These are phyloP conservation scores for Pleurotus pulmonarius DNA, from an alignment of 768 basidiomycete genomes.

Conservation along the genomic window DNA sequence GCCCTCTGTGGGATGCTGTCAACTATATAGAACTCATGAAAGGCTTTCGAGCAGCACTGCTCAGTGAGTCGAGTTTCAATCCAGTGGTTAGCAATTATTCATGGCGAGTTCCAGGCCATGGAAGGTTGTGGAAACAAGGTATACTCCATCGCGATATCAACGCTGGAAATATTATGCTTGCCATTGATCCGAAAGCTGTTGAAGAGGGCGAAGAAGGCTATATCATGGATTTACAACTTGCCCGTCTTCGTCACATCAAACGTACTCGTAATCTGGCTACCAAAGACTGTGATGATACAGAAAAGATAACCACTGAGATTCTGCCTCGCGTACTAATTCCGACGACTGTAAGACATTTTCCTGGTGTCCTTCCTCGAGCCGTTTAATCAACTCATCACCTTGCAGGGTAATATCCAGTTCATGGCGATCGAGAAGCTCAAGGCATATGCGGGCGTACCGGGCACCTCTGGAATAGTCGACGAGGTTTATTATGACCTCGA, in stretches of 20 bases:
- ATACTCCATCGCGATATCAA: conserved; percentile 8
- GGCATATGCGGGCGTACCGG: background rate
- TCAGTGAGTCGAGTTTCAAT: conserved; percentile 5
- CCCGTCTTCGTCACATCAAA: background rate
- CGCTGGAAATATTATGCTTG: conserved; percentile 1
- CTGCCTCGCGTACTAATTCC: background rate
- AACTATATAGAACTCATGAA: conserved; percentile 14
- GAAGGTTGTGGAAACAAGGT: background rate
- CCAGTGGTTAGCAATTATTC: background rate
- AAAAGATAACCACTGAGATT: background rate
- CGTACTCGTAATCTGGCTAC: background rate
- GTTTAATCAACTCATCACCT: background rate
- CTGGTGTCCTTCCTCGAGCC: background rate
- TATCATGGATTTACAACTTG: conserved; percentile 1
- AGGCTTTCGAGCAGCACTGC: conserved; percentile 13
- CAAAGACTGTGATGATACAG: background rate
- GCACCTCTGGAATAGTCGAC: background rate
- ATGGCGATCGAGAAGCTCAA: background rate
- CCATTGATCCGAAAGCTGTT: background rate
- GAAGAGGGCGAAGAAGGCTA: conserved; percentile 3
- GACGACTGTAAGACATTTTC: background rate
- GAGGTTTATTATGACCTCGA: conserved; percentile 7
- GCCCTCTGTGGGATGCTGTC: conserved; percentile 14
- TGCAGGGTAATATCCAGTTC: conserved; percentile 6
- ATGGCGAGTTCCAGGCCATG: background rate